These are phyloP conservation scores for Penicillium verrucosum DNA, from an alignment of 2,329 filamentous ascomycete genomes.

Conservation along the genomic window DNA sequence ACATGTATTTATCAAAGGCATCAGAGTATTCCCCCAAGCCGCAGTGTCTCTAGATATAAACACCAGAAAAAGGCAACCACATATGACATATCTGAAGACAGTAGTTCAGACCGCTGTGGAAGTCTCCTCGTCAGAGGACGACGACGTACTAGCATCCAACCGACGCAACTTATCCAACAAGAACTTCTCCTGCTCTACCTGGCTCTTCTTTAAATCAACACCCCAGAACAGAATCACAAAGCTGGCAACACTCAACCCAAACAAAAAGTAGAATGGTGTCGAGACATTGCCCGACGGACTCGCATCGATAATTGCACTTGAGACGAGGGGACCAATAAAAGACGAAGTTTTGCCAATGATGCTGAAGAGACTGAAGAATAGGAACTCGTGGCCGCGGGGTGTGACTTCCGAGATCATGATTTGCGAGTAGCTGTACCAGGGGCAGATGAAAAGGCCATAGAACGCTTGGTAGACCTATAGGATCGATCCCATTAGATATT, in stretches of 20 bases:
- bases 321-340: constrained; percentile 68
- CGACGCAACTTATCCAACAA: constrained; percentile 39
- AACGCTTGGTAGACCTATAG: constrained; percentile 48
- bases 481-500: neutral
- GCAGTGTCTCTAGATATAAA: neutral
- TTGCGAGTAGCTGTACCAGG: constrained; percentile 68
- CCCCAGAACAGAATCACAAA: constrained; percentile 53
- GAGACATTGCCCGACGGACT: constrained; percentile 54
- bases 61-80: neutral
- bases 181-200: constrained; percentile 57
- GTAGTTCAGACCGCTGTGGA: neutral
- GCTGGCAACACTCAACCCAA: constrained; percentile 56
- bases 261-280: constrained; percentile 65
- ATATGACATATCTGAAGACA: neutral
- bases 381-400: constrained; percentile 64
- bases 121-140: constrained; percentile 3
- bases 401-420: constrained; percentile 70
- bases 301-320: constrained; percentile 65
- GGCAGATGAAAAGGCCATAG: constrained; percentile 65
- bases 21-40: neutral
- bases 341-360: constrained; percentile 67
- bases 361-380: constrained; percentile 68
- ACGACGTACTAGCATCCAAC: constrained; percentile 4
- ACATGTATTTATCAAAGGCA: neutral
- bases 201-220: constrained; percentile 60